Conservation (phyloP, 164 flowering plant species). For the Echeveria elegans region DNA sequence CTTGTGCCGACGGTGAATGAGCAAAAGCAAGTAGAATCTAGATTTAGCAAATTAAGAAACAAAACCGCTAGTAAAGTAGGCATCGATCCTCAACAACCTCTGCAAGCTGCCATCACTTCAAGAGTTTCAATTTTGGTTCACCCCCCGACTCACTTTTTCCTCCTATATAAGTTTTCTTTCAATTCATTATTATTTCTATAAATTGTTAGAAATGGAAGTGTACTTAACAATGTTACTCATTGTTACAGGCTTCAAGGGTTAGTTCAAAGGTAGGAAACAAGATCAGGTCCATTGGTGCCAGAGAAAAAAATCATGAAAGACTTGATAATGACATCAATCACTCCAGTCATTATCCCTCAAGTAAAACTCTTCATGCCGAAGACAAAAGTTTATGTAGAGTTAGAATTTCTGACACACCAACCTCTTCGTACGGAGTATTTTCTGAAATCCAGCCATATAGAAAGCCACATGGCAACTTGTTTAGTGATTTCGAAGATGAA, state of each 20-base stretch:
- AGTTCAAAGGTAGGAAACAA: slow-evolving; percentile 76
- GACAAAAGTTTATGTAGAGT: slow-evolving; percentile 81
- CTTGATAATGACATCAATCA: slow-evolving; percentile 42
- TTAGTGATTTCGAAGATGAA: slow-evolving; percentile 50
- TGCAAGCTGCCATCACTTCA: slow-evolving; percentile 81
- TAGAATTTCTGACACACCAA: slow-evolving; percentile 56
- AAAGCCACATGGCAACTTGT: slow-evolving; percentile 27
- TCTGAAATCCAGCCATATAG: slow-evolving; percentile 32
- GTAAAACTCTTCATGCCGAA: slow-evolving; percentile 46
- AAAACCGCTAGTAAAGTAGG: slow-evolving; percentile 39
- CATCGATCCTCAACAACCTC: slow-evolving; percentile 69
- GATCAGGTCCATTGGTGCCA: slow-evolving; percentile 54
- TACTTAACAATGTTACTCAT: slow-evolving; percentile 17
- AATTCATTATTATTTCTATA: slow-evolving; percentile 8
- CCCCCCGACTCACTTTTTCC: background rate
- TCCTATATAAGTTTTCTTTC: slow-evolving; percentile 12
- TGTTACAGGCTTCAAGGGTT: slow-evolving; percentile 71
- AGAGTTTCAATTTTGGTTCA: slow-evolving; percentile 72
- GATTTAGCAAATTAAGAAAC: slow-evolving; percentile 28
- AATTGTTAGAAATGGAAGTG: slow-evolving; percentile 7
- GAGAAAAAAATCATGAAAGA: slow-evolving; percentile 48
- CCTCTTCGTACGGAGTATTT: slow-evolving; percentile 40
- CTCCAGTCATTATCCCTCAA: slow-evolving; percentile 46
- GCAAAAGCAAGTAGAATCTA: slow-evolving; percentile 22
- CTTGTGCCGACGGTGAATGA: slow-evolving; percentile 15